Percentiles rank a stretch among this genome's conserved stretches.
Evolutionary conservation across 106 monocot genomes (phyloP).

Genomic region (Ottelia alismoides): DNA sequence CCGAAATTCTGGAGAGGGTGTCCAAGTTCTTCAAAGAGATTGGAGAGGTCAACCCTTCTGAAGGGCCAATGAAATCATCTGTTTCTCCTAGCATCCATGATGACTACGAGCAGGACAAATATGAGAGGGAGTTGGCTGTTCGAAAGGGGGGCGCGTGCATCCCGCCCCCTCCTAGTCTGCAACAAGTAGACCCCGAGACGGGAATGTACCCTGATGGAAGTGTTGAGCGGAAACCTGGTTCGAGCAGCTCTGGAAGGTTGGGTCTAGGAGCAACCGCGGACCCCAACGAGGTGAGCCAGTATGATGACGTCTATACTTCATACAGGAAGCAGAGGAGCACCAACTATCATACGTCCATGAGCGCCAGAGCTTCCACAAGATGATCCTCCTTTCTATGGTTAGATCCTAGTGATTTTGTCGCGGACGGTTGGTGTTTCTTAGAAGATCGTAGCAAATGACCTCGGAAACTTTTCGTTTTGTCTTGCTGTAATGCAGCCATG

Average conservation of each 20-base stretch:
- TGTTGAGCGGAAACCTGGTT: slow-evolving; percentile 36
- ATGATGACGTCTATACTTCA: slow-evolving; percentile 77
- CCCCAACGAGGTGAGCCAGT: slow-evolving; percentile 69
- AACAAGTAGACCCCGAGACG: slow-evolving; percentile 62
- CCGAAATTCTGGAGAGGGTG: too few relatives aligned
- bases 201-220: too few relatives aligned
- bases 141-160: slow-evolving; percentile 74
- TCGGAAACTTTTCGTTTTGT: too few relatives aligned
- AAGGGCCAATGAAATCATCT: slow-evolving; percentile 36
- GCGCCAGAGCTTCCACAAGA: slow-evolving; percentile 37
- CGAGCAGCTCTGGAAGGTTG: slow-evolving; percentile 32
- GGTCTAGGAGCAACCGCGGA: slow-evolving; percentile 66
- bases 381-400: too few relatives aligned
- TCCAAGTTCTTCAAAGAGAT: slow-evolving; percentile 82
- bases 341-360: slow-evolving; percentile 75
- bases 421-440: too few relatives aligned
- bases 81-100: slow-evolving; percentile 30
- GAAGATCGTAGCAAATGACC: too few relatives aligned
- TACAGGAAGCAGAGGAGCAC: slow-evolving; percentile 84
- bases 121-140: slow-evolving; percentile 28
- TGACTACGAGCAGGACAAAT: too few relatives aligned
- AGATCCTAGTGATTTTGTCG: too few relatives aligned
- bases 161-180: too few relatives aligned
- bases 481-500: too few relatives aligned
- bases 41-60: slow-evolving; percentile 74